phyloP scores from a whole-genome alignment of 768 basidiomycete species.

The Cubamyces sp. region DNA sequence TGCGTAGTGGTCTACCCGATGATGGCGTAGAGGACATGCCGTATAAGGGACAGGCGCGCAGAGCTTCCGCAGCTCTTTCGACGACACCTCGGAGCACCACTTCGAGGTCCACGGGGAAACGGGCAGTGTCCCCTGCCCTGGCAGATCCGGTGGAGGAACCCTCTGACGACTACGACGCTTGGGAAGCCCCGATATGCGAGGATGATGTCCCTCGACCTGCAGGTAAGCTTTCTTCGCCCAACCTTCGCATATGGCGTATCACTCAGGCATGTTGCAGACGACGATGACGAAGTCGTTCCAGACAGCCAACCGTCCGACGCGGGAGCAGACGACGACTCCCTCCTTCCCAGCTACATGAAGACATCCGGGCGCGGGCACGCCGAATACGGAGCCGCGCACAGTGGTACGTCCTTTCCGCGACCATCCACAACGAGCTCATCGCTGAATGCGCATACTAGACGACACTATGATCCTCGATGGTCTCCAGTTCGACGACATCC shows the following conservation, averaged over 20 bases:
- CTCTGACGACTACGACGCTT: slow-evolving; percentile 22
- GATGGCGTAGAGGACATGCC: background rate
- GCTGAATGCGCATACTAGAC: background rate
- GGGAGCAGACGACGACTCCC: slow-evolving; percentile 13
- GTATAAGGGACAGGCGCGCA: too few species aligned
- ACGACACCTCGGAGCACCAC: background rate
- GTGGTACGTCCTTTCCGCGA: background rate
- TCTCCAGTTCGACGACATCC: background rate
- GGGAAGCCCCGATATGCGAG: slow-evolving; percentile 18
- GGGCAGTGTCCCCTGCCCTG: background rate
- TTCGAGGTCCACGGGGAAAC: background rate
- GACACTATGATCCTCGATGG: background rate
- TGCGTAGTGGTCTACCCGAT: background rate
- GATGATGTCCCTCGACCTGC: background rate
- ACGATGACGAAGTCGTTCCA: background rate
- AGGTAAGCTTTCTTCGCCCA: background rate
- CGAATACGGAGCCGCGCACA: background rate
- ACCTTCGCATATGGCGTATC: too few species aligned
- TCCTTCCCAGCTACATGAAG: slow-evolving; percentile 18
- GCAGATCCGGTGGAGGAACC: background rate
- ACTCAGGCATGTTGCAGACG: background rate
- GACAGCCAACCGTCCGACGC: slow-evolving; percentile 16
- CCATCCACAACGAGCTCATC: background rate
- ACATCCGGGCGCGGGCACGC: background rate
- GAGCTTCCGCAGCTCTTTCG: too few species aligned